Evolutionary conservation across 345 rosid genomes (phyloP), one percentile per base, ranked within the genome.

Genomic region (Streptanthus diversifolius): DNA sequence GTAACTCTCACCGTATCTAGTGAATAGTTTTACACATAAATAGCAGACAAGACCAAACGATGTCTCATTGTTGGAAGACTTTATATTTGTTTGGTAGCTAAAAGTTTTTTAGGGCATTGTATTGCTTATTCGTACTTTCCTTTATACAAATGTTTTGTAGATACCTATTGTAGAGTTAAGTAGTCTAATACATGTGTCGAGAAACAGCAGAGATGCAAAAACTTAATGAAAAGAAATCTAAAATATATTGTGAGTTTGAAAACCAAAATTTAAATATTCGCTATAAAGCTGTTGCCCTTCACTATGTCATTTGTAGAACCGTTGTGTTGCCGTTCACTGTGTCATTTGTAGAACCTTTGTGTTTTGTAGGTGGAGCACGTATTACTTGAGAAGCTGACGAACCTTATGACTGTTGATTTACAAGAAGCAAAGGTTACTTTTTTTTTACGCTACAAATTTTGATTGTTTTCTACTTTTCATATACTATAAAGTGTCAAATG

Each of bases 311-410:
- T 18, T 39, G 43, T 51, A 19, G 1, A 51, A 52, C 11, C 62
- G 19, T 63, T 63, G 25, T 11, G 17, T 18, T 39, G 3, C 51
- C 22, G 11, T 49, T 25, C 33, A 29, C 63, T 51, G 21, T 12
- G n/a, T 61, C 54, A 61, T 40, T 18, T 39, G 43, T 51, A 19
- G 1, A 51, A 52, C 11, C 62, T n/a, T 63, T 63, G 25, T 11
- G 45, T 66, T 41, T 80, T 76, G 32, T 83, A 89, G 96, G 92
- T 89, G 47, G 96, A 92, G 83, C 93, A 88, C 47, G 85, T 88
- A 57, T 70, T 92, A 69, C 66, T 86, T 76, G 90, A 92, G 77
- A 83, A 90, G 72, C 65, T 92, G 78, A 85, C 58, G 41, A 77
- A 82, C 8, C 85, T 89, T 77, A 72, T 89, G 83, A 82, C 53